Base-by-base conservation (phyloP, 148 eudicot genomes). In the Rhododendron williamsianum region DNA sequence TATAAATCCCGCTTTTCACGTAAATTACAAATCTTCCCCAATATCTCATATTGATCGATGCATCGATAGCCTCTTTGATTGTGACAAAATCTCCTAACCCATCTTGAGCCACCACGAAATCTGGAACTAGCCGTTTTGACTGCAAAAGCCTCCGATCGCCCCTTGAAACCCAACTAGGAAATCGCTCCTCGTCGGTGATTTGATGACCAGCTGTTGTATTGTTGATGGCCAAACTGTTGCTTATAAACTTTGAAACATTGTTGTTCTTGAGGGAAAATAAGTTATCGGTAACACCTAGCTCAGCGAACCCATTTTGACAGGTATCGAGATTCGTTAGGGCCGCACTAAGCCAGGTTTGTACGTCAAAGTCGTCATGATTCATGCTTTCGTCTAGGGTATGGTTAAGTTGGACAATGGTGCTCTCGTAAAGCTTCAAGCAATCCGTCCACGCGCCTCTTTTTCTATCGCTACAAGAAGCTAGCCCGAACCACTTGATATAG, bases 291-390 rank as follows among this genome's bases (percentile, higher is more conserved):
- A 89, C 88, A 15, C 91, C 89, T 4, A 93, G 84, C 73, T 93
- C 94, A 33, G 8, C 23, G 12, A 92, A 93, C 89, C 94, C 94
- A 25, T 86, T 76, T 69, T 88, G 90, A 81, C 96, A 92, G 4
- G 94, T 92, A 56, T 93, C 90, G 36, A 90, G 87, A 48, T 90
- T 88, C 25, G 95, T 94, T 56, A 94, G 58, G 19, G 94, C 93
- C 0, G 94, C 78, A 84, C 96, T 93, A 15, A 94, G 94, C 96
- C 96, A 93, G 12, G 98, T 93, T 43, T 94, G 98, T 0, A 86
- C 9, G 46, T 94, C 98, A 23, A 83, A 89, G 2, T 87, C 85
- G 4, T 90, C 77, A 36, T 84, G 85, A 0, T 46, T 81, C 49
- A 76, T 48, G 77, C 82, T 85, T n/a, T 82, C 81, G 76, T 89